Conservation (phyloP, 345 rosid species). For the Cardiospermum halicacabum region DNA sequence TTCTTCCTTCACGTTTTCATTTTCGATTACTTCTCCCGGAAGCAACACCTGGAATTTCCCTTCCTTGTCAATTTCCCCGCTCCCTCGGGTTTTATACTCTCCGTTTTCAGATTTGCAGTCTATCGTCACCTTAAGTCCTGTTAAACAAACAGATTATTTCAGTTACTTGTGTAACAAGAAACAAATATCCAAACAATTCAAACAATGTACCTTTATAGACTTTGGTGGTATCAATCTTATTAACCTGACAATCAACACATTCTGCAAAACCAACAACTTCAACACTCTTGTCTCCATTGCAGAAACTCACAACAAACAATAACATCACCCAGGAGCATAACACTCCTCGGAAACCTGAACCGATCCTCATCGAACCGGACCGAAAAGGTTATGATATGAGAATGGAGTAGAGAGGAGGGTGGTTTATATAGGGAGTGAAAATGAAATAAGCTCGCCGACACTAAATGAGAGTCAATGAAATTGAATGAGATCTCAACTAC, state of each 20-base stretch:
- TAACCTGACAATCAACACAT: slow-evolving; percentile 50
- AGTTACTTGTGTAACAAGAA: not conserved
- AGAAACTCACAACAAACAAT: slow-evolving; percentile 30
- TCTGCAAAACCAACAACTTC: slow-evolving; percentile 68
- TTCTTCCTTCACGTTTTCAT: slow-evolving; percentile 56
- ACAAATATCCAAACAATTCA: too few relatives aligned
- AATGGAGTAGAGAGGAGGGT: not conserved
- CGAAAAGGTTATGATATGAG: not conserved
- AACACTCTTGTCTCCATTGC: slow-evolving; percentile 28
- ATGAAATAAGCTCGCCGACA: not conserved
- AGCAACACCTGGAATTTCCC: slow-evolving; percentile 62
- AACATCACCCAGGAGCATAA: slow-evolving; percentile 37
- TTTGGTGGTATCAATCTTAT: slow-evolving; percentile 33
- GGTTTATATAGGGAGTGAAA: not conserved
- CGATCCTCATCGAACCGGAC: slow-evolving; percentile 46
- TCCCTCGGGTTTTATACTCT: slow-evolving; percentile 50
- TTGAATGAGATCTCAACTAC: slow-evolving; percentile 38
- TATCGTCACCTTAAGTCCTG: slow-evolving; percentile 69
- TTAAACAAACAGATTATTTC: not conserved
- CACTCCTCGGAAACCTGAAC: slow-evolving; percentile 30
- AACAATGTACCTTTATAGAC: slow-evolving; percentile 54
- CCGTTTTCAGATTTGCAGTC: slow-evolving; percentile 61
- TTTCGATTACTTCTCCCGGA: slow-evolving; percentile 43
- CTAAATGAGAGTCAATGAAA: slow-evolving; percentile 26
- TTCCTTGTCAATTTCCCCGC: slow-evolving; percentile 44